Percentiles rank a stretch among this genome's conserved stretches.
phyloP scores from a whole-genome alignment of 1,284 basidiomycete genomes.

The Hymenochaete sp. region DNA sequence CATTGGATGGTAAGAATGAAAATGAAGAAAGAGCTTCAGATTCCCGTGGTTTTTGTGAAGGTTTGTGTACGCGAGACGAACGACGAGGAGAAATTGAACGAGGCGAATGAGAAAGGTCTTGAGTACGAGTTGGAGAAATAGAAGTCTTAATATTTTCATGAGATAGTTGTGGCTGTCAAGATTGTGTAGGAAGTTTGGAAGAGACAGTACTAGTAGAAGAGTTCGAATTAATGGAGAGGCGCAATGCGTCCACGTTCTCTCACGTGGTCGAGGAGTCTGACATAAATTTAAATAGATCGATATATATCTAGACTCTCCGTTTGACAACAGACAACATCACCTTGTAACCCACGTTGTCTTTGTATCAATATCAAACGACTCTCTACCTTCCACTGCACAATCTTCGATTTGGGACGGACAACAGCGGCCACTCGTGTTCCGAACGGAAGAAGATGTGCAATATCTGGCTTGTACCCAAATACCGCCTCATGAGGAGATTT shows the following conservation, averaged over 20 bases:
- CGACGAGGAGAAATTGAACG: too few relatives aligned
- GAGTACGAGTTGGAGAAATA: neutral
- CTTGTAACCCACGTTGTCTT: conserved; percentile 3
- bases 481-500: neutral
- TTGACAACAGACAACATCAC: neutral
- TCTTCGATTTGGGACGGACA: neutral
- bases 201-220: too few relatives aligned
- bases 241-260: neutral
- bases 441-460: too few relatives aligned
- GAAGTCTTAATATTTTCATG: neutral
- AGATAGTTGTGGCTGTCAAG: neutral
- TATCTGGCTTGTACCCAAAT: too few relatives aligned
- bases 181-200: too few relatives aligned
- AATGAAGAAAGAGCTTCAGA: too few relatives aligned
- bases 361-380: neutral
- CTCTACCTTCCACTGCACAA: neutral
- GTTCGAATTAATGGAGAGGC: neutral
- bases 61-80: too few relatives aligned
- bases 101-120: too few relatives aligned
- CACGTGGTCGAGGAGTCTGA: conserved; percentile 4
- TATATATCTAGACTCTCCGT: neutral
- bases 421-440: too few relatives aligned
- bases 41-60: too few relatives aligned
- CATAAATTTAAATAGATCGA: too few relatives aligned
- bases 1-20: too few relatives aligned